Evolutionary conservation across 1,284 basidiomycete species (phyloP).

Genomic region (Cryptococcus wingfieldii): DNA sequence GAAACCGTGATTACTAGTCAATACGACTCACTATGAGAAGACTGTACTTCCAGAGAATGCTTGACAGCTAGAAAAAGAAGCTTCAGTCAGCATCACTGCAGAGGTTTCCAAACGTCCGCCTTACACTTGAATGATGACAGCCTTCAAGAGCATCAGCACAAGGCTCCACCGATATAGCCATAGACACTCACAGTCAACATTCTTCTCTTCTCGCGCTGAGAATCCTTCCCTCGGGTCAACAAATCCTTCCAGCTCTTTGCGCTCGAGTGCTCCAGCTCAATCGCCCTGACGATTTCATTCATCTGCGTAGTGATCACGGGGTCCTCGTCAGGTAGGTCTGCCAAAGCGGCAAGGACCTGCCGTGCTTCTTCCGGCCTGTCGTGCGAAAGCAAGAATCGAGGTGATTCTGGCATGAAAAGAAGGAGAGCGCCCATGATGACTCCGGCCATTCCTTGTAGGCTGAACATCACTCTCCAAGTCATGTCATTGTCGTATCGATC

Average conservation of each 20-base stretch:
- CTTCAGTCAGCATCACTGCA: background rate
- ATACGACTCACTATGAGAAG: conserved; percentile 8
- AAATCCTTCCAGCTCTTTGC: conserved; percentile 15
- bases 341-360: conserved; percentile 7
- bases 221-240: conserved; percentile 11
- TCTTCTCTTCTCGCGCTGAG: conserved; percentile 15
- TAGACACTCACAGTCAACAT: conserved; percentile 18
- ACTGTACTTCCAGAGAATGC: conserved; percentile 15
- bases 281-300: conserved; percentile 15
- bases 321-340: conserved; percentile 9
- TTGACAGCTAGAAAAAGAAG: conserved; percentile 7
- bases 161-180: background rate
- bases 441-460: conserved; percentile 13
- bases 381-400: conserved; percentile 16
- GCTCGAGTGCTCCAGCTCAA: conserved; percentile 16
- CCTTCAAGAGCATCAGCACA: background rate
- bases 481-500: conserved; percentile 12
- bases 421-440: conserved; percentile 11
- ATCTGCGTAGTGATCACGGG: conserved; percentile 6
- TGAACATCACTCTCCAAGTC: conserved; percentile 16
- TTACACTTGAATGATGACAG: background rate
- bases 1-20: background rate
- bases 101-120: background rate
- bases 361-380: conserved; percentile 8
- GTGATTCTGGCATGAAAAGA: conserved; percentile 18